These are phyloP conservation scores for Pichia sp. DNA, from an alignment of 1,139 yeast species.

Conservation along the genomic window DNA sequence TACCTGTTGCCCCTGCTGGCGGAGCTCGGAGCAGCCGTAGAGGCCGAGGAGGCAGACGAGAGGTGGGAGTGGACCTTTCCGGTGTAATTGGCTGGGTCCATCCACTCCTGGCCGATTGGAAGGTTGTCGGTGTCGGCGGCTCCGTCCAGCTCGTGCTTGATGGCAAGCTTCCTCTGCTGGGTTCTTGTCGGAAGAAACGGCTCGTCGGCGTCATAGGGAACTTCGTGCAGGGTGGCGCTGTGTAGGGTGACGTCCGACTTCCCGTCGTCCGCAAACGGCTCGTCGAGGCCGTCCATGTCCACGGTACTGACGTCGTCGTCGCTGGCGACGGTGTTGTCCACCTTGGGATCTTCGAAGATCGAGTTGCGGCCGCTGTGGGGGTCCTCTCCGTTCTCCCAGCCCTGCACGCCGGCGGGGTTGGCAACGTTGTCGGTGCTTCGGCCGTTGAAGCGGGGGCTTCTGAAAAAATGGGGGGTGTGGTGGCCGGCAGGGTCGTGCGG, in stretches of 20 bases:
- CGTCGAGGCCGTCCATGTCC: background rate
- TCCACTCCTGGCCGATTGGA: background rate
- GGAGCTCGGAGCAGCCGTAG: background rate
- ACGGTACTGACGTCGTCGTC: background rate
- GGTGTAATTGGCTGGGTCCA: background rate
- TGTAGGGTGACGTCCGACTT: background rate
- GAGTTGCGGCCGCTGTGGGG: background rate
- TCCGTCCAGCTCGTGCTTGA: background rate
- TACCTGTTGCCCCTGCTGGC: background rate
- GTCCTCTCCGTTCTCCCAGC: background rate
- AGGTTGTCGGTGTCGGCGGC: background rate
- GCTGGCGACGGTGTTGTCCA: background rate
- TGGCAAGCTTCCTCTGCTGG: slow-evolving; percentile 18
- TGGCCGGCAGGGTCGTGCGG: background rate
- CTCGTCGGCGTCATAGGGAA: background rate
- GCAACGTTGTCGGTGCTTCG: background rate
- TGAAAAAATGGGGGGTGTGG: background rate
- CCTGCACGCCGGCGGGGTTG: background rate
- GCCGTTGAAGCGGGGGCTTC: background rate
- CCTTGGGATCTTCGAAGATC: background rate
- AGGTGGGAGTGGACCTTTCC: background rate
- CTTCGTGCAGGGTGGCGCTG: background rate
- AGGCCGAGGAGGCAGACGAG: background rate
- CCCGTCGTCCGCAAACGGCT: background rate
- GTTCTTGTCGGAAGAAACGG: slow-evolving; percentile 23